Conservation (phyloP, 2,329 filamentous ascomycete genomes). For the Leptographium galeiforme region DNA sequence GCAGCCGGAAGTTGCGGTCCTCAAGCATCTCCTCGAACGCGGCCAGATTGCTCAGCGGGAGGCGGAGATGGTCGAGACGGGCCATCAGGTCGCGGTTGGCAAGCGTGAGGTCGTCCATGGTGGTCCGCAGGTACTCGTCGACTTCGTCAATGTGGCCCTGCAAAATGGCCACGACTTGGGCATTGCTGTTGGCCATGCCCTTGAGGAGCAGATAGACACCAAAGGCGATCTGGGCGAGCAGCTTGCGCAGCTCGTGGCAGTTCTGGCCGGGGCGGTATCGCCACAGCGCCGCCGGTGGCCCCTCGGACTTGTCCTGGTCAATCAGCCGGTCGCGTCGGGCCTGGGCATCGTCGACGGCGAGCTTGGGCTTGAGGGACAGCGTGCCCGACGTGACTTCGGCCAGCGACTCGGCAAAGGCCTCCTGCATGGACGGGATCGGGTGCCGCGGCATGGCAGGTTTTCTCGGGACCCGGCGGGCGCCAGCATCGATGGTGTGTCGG, state of each 20-base stretch:
- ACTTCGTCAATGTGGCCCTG: slow-evolving; percentile 90
- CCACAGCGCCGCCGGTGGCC: slow-evolving; percentile 63
- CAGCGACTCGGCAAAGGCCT: slow-evolving; percentile 71
- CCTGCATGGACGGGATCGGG: slow-evolving; percentile 64
- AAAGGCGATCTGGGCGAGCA: slow-evolving; percentile 85
- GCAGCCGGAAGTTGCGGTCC: slow-evolving; percentile 66
- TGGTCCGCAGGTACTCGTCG: slow-evolving; percentile 77
- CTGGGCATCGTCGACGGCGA: slow-evolving; percentile 41
- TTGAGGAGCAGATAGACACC: slow-evolving; percentile 80
- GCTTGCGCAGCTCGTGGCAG: slow-evolving; percentile 79
- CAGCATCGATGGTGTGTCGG: not conserved
- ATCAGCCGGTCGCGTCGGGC: slow-evolving; percentile 53
- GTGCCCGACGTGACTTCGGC: slow-evolving; percentile 49
- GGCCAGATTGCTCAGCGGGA: slow-evolving; percentile 70
- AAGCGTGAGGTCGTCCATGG: slow-evolving; percentile 70
- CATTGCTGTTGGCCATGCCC: slow-evolving; percentile 75
- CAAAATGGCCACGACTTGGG: slow-evolving; percentile 76
- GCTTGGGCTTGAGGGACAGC: slow-evolving; percentile 34
- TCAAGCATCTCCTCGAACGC: slow-evolving; percentile 82
- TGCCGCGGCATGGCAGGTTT: slow-evolving; percentile 32
- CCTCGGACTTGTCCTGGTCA: slow-evolving; percentile 53
- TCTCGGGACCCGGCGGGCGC: slow-evolving; percentile 1
- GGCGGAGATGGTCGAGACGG: slow-evolving; percentile 63
- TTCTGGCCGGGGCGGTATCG: slow-evolving; percentile 60
- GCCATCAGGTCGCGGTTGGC: slow-evolving; percentile 68